Evolutionary conservation across 2,329 filamentous ascomycete genomes (phyloP).

Genomic region (Alternaria metachromatica): DNA sequence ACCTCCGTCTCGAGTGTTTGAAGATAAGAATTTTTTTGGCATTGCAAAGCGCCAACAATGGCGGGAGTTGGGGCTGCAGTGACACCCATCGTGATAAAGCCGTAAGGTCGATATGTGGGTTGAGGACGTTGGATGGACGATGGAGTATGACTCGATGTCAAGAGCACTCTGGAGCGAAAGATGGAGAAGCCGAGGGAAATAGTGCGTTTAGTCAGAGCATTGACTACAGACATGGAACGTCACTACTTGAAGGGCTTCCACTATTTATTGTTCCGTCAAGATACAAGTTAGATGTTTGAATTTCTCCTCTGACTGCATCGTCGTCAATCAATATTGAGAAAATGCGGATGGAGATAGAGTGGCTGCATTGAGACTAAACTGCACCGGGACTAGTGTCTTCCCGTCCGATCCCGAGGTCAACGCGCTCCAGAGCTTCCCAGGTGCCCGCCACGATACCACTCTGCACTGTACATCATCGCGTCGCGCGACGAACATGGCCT

Average conservation of each 20-base stretch:
- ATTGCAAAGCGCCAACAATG: conserved; percentile 41
- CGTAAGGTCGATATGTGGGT: not conserved
- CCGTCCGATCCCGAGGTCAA: not conserved
- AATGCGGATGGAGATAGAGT: not conserved
- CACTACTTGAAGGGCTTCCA: not conserved
- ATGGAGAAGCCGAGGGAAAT: conserved; percentile 19
- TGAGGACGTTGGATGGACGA: not conserved
- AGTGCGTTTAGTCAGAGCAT: conserved; percentile 18
- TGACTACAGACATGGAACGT: conserved; percentile 10
- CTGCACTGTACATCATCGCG: not conserved
- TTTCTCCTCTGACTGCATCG: not conserved
- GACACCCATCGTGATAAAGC: conserved; percentile 22
- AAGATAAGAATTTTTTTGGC: conserved; percentile 44
- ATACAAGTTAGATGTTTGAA: not conserved
- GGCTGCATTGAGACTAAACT: not conserved
- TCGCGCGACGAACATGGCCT: not conserved
- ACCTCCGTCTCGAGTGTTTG: conserved; percentile 39
- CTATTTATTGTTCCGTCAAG: not conserved
- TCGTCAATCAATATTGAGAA: not conserved
- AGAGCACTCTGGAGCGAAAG: conserved; percentile 6
- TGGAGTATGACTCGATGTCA: conserved; percentile 11
- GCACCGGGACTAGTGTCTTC: not conserved
- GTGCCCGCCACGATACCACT: not conserved
- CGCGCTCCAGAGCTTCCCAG: not conserved
- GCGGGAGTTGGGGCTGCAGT: conserved; percentile 19